These are phyloP conservation scores for Beauveria sp. DNA, from an alignment of 2,329 filamentous ascomycete species.

Conservation along the genomic window DNA sequence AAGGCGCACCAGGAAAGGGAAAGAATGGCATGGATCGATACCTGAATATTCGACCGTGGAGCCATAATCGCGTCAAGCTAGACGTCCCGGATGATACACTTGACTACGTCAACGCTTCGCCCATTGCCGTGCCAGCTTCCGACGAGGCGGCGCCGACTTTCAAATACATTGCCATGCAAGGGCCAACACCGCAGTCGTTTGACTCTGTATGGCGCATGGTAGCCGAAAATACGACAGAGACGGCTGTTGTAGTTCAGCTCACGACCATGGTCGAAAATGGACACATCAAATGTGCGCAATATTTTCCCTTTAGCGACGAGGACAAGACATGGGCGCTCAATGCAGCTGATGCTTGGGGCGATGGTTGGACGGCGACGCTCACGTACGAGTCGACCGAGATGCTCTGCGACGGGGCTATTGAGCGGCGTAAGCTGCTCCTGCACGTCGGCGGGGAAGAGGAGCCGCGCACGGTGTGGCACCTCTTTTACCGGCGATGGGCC, in stretches of 20 bases:
- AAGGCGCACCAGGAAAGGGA: slow-evolving; percentile 21
- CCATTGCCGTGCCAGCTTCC: slow-evolving; percentile 48
- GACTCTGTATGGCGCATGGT: slow-evolving; percentile 95
- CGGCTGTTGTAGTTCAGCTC: slow-evolving; percentile 87
- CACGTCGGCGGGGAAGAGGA: slow-evolving; percentile 38
- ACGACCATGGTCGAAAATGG: slow-evolving; percentile 77
- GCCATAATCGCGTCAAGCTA: slow-evolving; percentile 75
- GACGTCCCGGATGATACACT: slow-evolving; percentile 64
- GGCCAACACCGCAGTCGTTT: slow-evolving; percentile 68
- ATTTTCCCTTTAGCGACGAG: slow-evolving; percentile 61
- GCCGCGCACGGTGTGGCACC: slow-evolving; percentile 66
- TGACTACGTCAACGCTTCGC: slow-evolving; percentile 79
- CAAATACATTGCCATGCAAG: slow-evolving; percentile 87
- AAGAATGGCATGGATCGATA: slow-evolving; percentile 65
- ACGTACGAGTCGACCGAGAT: slow-evolving; percentile 56
- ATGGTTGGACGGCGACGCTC: slow-evolving; percentile 62
- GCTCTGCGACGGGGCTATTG: slow-evolving; percentile 49
- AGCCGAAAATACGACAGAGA: slow-evolving; percentile 63
- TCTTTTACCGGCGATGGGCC: slow-evolving; percentile 81
- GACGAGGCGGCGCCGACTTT: slow-evolving; percentile 32
- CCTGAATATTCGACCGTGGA: slow-evolving; percentile 82
- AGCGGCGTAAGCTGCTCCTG: slow-evolving; percentile 66
- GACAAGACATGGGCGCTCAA: slow-evolving; percentile 51
- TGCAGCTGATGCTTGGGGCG: slow-evolving; percentile 54
- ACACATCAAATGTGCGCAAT: slow-evolving; percentile 79